These are phyloP conservation scores for Tetracentron sinense DNA, from an alignment of 164 flowering plant species.

Conservation along the genomic window DNA sequence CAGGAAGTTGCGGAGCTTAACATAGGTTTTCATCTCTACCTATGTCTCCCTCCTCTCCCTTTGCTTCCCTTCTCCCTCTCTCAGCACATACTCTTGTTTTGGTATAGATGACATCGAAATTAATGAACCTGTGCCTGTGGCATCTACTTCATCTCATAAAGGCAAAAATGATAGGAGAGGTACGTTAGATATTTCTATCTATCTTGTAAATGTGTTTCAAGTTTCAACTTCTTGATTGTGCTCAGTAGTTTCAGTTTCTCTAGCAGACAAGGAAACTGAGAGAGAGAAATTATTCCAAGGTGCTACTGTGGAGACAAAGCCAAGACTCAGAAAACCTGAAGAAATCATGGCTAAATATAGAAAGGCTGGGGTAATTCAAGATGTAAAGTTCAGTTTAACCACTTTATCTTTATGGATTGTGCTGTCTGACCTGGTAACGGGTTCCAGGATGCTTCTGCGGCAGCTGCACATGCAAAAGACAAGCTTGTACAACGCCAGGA, in stretches of 20 bases:
- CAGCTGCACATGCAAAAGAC: conserved; percentile 71
- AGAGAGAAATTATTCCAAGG: conserved; percentile 69
- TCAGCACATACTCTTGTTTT: conserved; percentile 6
- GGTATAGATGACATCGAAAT: conserved; percentile 80
- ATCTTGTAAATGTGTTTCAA: conserved; percentile 2
- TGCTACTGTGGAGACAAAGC: conserved; percentile 41
- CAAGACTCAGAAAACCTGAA: conserved; percentile 67
- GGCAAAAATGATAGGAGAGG: conserved; percentile 34
- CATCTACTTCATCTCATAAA: conserved; percentile 41
- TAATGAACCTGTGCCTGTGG: conserved; percentile 49
- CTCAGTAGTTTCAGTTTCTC: background rate
- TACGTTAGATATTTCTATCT: conserved; percentile 15
- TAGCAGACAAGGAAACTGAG: conserved; percentile 48
- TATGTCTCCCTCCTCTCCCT: background rate
- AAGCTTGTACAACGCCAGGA: conserved; percentile 78
- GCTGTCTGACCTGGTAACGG: conserved; percentile 13
- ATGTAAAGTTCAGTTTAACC: background rate
- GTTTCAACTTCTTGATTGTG: background rate
- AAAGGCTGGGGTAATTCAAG: conserved; percentile 53
- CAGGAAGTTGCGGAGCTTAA: conserved; percentile 38
- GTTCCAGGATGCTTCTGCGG: conserved; percentile 74
- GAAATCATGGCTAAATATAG: conserved; percentile 79
- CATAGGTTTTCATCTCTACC: conserved; percentile 44
- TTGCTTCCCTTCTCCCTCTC: background rate
- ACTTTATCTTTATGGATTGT: conserved; percentile 3